Evolutionary conservation across 768 basidiomycete species (phyloP), one percentile per base, ranked within the genome.

Genomic region (Mycena filopes): DNA sequence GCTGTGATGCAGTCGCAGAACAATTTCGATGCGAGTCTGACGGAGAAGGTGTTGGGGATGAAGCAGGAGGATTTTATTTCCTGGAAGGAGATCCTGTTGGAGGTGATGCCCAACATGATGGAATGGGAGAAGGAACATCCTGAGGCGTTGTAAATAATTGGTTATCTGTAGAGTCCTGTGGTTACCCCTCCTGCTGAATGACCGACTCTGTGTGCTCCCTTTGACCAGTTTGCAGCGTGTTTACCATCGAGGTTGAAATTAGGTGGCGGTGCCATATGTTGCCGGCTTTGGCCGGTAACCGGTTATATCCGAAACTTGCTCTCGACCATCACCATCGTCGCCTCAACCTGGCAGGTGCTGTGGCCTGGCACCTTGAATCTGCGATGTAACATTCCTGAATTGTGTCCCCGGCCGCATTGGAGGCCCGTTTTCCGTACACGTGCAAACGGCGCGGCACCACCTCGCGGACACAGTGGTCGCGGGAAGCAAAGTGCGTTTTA

Each of bases 61-160:
- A 48, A 33, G 38, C 26, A 11, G 28, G 33, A 5, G 0, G 33
- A 62, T 28, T 62, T 55, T 49, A 42, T 62, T 18, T 6, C 51
- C 8, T 62, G 53, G 60, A 40, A 62, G 53, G 60, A 62, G 10
- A 55, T 55, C 20, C 11, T 61, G 50, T 33, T 61, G 60, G 60
- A 61, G 33, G 60, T 54, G 4, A 20, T 62, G 46, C 60, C 38
- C 15, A n/a, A 23, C 20, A 40, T 62, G 51, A 41, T 62, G 45
- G 53, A 47, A 12, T 62, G 60, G 60, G 53, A 62, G 53, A 54
- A 61, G 50, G 38, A 26, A 28, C 20, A 43, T 45, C 21, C 51
- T 11, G 51, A 54, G 21, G 51, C 36, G n/a, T 23, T 41, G 51
- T 51, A 36, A 33, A 36, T 28, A 21, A 8, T 21, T 3, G 7